Base-by-base conservation (phyloP, 2,329 filamentous ascomycete species). In the Phoma sp. region DNA sequence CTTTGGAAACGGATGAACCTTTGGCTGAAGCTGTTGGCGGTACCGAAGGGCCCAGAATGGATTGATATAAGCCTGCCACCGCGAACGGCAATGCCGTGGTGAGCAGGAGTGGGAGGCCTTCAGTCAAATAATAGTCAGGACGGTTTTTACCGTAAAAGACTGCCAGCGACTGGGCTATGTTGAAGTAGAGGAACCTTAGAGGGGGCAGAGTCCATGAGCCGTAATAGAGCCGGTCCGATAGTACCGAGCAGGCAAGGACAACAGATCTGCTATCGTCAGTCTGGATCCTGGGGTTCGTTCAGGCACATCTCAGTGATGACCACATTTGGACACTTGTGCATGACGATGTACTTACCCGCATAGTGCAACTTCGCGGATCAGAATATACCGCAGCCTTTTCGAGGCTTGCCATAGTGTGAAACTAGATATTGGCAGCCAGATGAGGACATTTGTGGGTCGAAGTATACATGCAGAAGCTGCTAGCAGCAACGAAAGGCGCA, bases 141-240 rank as follows among this genome's bases (percentile, higher is more conserved):
- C 91, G 87, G 76, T 96, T 98, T 43, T 81, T 85, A 21, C 95
- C 95, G 72, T 99, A 99, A 76, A 98, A 98, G 43, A 94, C 85
- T 24, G 95, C 92, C 6, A 99, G 82, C 7, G 90, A 90, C 74
- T 96, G 89, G 19, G 88, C 85, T 51, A 99, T 82, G 77, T 99
- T 99, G 81, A 97, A 94, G 71, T 94, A 85, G 54, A 98, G 82
- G 78, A 92, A 98, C 51, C 89, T 88, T 60, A 94, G 84, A 0
- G 93, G 90, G 4, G 95, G 95, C 52, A 99, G 91, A 0, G 92
- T 91, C 91, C 92, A 96, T 59, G 85, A 78, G 47, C 87, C 86
- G 73, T 96, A 99, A 77, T 92, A 97, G 19, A 87, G 76, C 58
- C 86, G 85, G 73, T 98, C 95, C 6, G 88, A 84, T 10, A 86